Evolutionary conservation across 2,329 filamentous ascomycete genomes (phyloP).

Genomic region (Aureobasidium sp.): DNA sequence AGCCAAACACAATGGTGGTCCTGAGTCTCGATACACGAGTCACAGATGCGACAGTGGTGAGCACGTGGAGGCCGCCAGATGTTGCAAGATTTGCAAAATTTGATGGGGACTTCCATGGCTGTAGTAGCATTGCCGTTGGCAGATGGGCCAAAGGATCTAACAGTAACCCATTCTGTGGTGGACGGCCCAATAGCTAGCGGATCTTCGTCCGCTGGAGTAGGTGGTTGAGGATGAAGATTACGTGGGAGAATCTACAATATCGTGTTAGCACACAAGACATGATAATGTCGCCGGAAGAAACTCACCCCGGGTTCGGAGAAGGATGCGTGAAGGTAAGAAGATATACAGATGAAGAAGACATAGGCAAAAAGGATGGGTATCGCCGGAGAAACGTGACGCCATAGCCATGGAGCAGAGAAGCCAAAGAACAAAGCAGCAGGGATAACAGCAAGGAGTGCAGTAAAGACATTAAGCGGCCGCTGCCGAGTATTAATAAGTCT

Average conservation of each 20-base stretch:
- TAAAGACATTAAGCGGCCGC: constrained; percentile 81
- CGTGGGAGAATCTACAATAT: constrained; percentile 75
- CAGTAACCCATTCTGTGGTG: constrained; percentile 88
- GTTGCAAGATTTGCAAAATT: constrained; percentile 96
- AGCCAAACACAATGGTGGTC: constrained; percentile 99
- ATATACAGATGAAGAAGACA: constrained; percentile 80
- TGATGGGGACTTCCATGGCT: constrained; percentile 95
- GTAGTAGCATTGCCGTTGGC: constrained; percentile 37
- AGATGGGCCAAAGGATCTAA: constrained; percentile 59
- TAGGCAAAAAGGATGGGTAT: constrained; percentile 88
- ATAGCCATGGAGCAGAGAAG: constrained; percentile 77
- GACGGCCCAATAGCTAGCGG: constrained; percentile 73
- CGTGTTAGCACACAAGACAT: neutral
- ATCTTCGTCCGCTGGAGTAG: constrained; percentile 65
- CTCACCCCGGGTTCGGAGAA: constrained; percentile 86
- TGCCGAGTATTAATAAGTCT: constrained; percentile 82
- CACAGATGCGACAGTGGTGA: constrained; percentile 92
- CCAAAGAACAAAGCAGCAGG: constrained; percentile 77
- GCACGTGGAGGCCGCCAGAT: constrained; percentile 94
- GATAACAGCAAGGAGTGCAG: constrained; percentile 68
- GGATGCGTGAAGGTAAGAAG: constrained; percentile 90
- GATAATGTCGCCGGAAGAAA: constrained; percentile 20
- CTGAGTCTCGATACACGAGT: constrained; percentile 94
- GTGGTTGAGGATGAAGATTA: constrained; percentile 84
- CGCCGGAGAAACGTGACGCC: constrained; percentile 77